Evolutionary conservation across 2,329 filamentous ascomycete species (phyloP), one percentile per base, ranked within the genome.

Genomic region (Akanthomyces muscarius): DNA sequence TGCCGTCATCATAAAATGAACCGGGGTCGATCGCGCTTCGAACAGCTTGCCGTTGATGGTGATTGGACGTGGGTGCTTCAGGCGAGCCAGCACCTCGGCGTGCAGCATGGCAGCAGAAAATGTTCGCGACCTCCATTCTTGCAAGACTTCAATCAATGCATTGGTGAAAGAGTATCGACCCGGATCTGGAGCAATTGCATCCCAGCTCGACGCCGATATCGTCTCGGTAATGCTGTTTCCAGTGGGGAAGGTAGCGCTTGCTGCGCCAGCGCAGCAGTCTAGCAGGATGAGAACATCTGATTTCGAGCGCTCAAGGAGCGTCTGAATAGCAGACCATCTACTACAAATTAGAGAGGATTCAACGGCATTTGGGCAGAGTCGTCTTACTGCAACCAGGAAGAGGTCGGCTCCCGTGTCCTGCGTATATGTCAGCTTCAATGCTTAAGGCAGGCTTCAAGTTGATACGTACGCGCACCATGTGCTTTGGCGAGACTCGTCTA

Each of bases 1-100:
- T 21, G 82, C 78, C 2, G 84, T 86, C 83, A 86, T 86, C 81
- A 86, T 86, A 67, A 86, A 86, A 67, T 86, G 84, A 5, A 86
- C 82, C 0, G 84, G 83, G 0, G 84, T 86, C 2, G 83, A 83
- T 45, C 83, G 79, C 42, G 82, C 81, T 68, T 86, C 83, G 53
- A 84, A 84, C 21, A 81, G 78, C 71, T 81, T 83, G 59, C 84
- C 84, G 66, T 86, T 84, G 67, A 83, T 80, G 63, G 81, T 78
- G 66, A 85, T 81, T 23, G 83, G 83, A 8, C 83, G 76, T 5
- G 84, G 84, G 65, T 86, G 84, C 68, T 86, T 86, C 1, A 86
- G 70, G 3, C 83, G 81, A n/a, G 83, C 83, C 18, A 86, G 75
- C 10, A 86, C 77, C 67, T 86, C 84, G 23, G 83, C 83, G 66